These are phyloP conservation scores for Theileria orientalis DNA, from an alignment of 169 alveolate species.

Conservation along the genomic window DNA sequence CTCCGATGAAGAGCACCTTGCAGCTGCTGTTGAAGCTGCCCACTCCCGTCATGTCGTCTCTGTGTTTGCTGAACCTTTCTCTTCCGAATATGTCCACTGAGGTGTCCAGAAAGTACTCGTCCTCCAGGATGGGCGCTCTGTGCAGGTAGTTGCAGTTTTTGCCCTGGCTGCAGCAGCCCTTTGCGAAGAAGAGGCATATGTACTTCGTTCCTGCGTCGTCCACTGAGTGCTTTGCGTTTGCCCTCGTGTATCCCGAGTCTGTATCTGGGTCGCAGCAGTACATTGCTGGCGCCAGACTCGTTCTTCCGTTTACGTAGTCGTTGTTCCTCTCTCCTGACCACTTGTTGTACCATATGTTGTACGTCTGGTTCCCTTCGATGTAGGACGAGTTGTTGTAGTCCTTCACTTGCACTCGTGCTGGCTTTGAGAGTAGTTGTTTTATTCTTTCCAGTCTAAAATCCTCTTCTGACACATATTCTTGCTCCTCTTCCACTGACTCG, in stretches of 20 bases:
- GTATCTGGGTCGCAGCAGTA: constrained; percentile 89
- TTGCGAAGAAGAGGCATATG: constrained; percentile 94
- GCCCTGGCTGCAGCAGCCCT: constrained; percentile 98
- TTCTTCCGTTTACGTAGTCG: constrained; percentile 74
- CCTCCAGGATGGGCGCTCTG: constrained; percentile 93
- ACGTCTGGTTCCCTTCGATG: constrained; percentile 92
- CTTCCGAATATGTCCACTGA: constrained; percentile 97
- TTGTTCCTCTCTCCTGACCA: constrained; percentile 86
- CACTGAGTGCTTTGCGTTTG: constrained; percentile 77
- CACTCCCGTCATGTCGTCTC: constrained; percentile 97
- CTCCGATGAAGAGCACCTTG: constrained; percentile 91
- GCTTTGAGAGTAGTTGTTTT: constrained; percentile 32
- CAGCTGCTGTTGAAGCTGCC: constrained; percentile 96
- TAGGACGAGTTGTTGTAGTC: constrained; percentile 50
- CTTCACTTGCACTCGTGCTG: constrained; percentile 57
- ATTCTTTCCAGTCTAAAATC: constrained; percentile 20
- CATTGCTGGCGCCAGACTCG: constrained; percentile 83
- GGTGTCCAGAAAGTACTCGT: constrained; percentile 87
- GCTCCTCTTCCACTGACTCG: constrained; percentile 50
- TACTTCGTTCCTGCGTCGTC: constrained; percentile 78
- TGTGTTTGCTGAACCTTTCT: constrained; percentile 91
- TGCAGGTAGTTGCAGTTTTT: constrained; percentile 94
- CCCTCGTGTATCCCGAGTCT: constrained; percentile 97
- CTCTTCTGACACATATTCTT: constrained; percentile 16
- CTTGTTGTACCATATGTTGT: constrained; percentile 98